Base-by-base conservation (phyloP, 208 protist species). In the Trichomonas vaginalis region DNA sequence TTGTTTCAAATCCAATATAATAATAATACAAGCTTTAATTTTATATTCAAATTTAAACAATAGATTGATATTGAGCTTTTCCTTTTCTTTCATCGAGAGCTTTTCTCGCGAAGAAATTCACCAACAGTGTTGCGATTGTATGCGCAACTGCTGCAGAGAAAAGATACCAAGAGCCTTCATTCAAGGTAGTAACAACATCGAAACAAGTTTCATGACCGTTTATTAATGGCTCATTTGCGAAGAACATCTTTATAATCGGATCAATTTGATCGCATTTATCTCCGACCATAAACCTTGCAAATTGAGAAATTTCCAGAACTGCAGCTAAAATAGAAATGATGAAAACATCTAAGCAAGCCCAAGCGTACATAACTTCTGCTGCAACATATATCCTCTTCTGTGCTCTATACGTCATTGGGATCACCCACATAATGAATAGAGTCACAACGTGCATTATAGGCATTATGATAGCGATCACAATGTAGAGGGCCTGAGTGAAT, bases 281-380 rank as follows among this genome's bases (percentile, higher is more conserved):
- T 32, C 98, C 98, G n/a, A 99, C 96, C 40, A 98, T 96, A 95
- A 98, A 99, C 27, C 97, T 96, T 0, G 98, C 96, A 95, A 99
- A 98, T 92, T 98, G 98, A 14, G 97, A 96, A 10, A 99, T 96
- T 96, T 99, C 97, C 37, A 98, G 92, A 9, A 99, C 97, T 0
- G 98, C 98, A 23, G 97, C 97, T 37, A 98, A 70, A 95, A 98
- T 98, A n/a, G 97, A 97, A 10, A 99, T 49, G 23, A 98, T 90
- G 95, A 98, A 97, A 0, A 98, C 98, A 92, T 99, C 98, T 2
- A 97, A 96, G 0, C 97, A 97, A 39, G 97, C 97, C 98, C 98
- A 99, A 61, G 98, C 98, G n/a, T 98, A 97, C 8, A 98, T 46
- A 37, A 98, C 96, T 95, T 98, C 97, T 17, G 1, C 2, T n/a